Evolutionary conservation across 2,329 filamentous ascomycete genomes (phyloP).

Genomic region (Botrytis sinoallii): DNA sequence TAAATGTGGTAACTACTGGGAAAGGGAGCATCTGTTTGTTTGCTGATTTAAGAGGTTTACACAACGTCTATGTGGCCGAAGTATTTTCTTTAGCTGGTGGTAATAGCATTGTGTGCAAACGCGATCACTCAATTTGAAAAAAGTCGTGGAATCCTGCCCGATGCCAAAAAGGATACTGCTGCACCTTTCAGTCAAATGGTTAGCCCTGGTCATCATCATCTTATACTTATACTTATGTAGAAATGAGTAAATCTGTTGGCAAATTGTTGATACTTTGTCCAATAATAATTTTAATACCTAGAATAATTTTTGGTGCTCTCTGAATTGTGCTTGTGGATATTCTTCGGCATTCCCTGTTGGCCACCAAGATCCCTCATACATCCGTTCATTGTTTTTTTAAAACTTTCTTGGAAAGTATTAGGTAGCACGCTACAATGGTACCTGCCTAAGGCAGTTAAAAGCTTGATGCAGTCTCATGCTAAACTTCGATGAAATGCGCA

Average conservation of each 20-base stretch:
- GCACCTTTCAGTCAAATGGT: neutral
- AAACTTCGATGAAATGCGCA: neutral
- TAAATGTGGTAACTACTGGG: neutral
- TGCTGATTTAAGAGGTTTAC: neutral
- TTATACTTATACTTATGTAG: neutral
- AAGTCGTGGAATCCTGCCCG: neutral
- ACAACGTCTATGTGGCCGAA: neutral
- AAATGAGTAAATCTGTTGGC: neutral
- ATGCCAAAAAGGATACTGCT: neutral
- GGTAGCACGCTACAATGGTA: neutral
- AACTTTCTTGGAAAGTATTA: neutral
- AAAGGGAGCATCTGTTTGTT: no score
- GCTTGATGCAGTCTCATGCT: neutral
- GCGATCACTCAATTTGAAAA: neutral
- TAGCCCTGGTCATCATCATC: neutral
- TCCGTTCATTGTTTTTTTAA: neutral
- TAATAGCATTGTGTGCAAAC: neutral
- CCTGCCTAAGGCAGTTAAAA: neutral
- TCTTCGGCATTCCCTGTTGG: neutral
- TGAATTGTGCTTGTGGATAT: neutral
- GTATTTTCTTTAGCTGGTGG: neutral
- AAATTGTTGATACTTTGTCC: neutral
- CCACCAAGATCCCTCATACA: neutral
- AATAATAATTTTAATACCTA: neutral
- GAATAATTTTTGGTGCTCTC: neutral